Percentiles rank a stretch among this genome's conserved stretches.
Evolutionary conservation across 768 basidiomycete genomes (phyloP).

Genomic region (Boletus barrowsii): DNA sequence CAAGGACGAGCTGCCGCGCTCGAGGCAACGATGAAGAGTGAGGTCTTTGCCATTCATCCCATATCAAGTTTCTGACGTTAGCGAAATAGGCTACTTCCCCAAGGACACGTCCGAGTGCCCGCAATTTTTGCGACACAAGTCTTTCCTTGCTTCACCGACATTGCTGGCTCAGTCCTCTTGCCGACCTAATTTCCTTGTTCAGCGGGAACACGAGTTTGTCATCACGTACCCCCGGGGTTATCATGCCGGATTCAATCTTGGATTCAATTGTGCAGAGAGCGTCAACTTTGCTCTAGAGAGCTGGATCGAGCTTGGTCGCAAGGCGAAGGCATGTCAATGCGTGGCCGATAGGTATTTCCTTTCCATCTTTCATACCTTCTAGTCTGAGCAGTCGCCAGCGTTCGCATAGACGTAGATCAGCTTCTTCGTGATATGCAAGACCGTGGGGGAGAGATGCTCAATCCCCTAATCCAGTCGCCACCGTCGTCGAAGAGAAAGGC

Average conservation of each 20-base stretch:
- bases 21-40: constrained; percentile 89
- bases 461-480: constrained; percentile 3
- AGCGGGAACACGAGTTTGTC: constrained; percentile 93
- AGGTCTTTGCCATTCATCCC: constrained; percentile 11
- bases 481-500: constrained; percentile 40
- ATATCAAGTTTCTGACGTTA: constrained; percentile 3
- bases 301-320: constrained; percentile 86
- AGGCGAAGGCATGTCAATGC: constrained; percentile 73
- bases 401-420: constrained; percentile 90
- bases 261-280: constrained; percentile 94
- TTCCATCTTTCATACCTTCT: not conserved
- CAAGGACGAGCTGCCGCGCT: constrained; percentile 78
- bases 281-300: constrained; percentile 96
- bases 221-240: constrained; percentile 95
- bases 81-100: constrained; percentile 75
- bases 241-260: constrained; percentile 95
- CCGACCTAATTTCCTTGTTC: constrained; percentile 82
- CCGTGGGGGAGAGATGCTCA: constrained; percentile 47
- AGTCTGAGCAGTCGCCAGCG: constrained; percentile 45
- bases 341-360: constrained; percentile 61
- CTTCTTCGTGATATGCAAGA: constrained; percentile 70
- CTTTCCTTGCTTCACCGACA: constrained; percentile 88
- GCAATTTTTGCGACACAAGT: constrained; percentile 96
- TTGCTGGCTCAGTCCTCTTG: constrained; percentile 77
- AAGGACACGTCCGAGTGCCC: constrained; percentile 80